A percentile compares a stretch with the other conserved stretches of the same genome.
phyloP scores from a whole-genome alignment of 23 red algal species.

The Gracilaria gracilis region DNA sequence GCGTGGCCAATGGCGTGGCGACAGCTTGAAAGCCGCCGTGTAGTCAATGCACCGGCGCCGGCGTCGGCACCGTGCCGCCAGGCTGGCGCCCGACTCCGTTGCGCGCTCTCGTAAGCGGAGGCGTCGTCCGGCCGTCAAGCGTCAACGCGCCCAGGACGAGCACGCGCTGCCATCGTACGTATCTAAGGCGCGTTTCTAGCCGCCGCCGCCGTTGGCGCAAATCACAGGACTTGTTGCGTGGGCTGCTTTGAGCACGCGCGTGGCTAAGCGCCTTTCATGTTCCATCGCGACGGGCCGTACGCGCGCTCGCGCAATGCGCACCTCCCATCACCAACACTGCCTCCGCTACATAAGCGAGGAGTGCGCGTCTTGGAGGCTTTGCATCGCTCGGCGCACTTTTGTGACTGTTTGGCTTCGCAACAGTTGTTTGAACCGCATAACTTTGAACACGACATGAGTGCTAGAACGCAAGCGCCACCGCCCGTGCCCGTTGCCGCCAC shows the following conservation, averaged over 20 bases:
- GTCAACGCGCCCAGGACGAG: no score
- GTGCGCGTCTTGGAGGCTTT: background rate
- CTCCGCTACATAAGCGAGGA: background rate
- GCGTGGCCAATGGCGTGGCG: no score
- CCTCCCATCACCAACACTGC: background rate
- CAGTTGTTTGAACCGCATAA: background rate
- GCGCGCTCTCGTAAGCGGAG: no score
- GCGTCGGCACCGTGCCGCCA: no score
- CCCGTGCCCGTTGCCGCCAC: background rate
- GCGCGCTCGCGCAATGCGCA: background rate
- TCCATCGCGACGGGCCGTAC: background rate
- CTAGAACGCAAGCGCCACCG: background rate
- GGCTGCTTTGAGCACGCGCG: background rate
- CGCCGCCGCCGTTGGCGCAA: background rate
- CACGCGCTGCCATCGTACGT: background rate
- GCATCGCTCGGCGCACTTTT: background rate
- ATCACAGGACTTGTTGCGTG: background rate
- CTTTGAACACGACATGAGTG: background rate
- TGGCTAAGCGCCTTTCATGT: background rate
- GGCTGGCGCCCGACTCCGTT: no score
- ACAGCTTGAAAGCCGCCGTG: no score
- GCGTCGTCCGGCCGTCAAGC: background rate
- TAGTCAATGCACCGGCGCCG: no score
- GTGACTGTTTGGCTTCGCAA: background rate
- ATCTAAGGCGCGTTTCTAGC: background rate